These are phyloP conservation scores for Paralagenidium karlingii DNA, from an alignment of 352 stramenopile species.

Conservation along the genomic window DNA sequence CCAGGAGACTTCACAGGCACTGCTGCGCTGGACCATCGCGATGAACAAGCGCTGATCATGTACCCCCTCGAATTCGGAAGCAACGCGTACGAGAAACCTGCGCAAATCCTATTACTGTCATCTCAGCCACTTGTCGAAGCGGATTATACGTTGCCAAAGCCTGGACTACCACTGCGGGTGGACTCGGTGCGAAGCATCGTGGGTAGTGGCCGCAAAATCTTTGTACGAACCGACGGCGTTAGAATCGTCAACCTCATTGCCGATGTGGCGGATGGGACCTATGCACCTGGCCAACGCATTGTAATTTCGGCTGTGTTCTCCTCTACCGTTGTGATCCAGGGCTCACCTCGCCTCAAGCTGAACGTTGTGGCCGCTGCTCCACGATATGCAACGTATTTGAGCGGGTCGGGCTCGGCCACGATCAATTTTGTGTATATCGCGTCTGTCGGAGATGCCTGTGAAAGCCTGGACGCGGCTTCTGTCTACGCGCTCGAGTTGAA, in stretches of 20 bases:
- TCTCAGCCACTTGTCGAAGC: slow-evolving; percentile 15
- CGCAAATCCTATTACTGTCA: slow-evolving; percentile 25
- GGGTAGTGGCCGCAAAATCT: slow-evolving; percentile 42
- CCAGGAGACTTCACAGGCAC: slow-evolving; percentile 26
- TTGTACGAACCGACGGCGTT: slow-evolving; percentile 45
- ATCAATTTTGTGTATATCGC: slow-evolving; percentile 55
- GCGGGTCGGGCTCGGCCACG: slow-evolving; percentile 21
- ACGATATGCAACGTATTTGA: slow-evolving; percentile 31
- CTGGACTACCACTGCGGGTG: slow-evolving; percentile 22
- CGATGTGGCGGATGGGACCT: slow-evolving; percentile 24
- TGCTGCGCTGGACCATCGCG: slow-evolving; percentile 24
- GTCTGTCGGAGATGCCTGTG: slow-evolving; percentile 19
- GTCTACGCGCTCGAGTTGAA: slow-evolving; percentile 32
- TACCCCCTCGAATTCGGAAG: slow-evolving; percentile 15
- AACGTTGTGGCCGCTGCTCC: slow-evolving; percentile 21
- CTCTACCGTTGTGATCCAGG: slow-evolving; percentile 26
- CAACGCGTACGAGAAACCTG: slow-evolving; percentile 12
- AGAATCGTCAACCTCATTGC: slow-evolving; percentile 18
- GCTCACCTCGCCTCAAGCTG: slow-evolving; percentile 26
- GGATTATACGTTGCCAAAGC: slow-evolving; percentile 29
- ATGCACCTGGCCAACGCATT: slow-evolving; percentile 47
- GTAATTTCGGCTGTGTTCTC: slow-evolving; percentile 37
- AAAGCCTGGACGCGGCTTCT: slow-evolving; percentile 31
- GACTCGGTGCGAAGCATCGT: slow-evolving; percentile 45
- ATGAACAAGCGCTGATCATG: slow-evolving; percentile 27